Conservation (phyloP, 164 flowering plant species). For the Macadamia tetraphylla region DNA sequence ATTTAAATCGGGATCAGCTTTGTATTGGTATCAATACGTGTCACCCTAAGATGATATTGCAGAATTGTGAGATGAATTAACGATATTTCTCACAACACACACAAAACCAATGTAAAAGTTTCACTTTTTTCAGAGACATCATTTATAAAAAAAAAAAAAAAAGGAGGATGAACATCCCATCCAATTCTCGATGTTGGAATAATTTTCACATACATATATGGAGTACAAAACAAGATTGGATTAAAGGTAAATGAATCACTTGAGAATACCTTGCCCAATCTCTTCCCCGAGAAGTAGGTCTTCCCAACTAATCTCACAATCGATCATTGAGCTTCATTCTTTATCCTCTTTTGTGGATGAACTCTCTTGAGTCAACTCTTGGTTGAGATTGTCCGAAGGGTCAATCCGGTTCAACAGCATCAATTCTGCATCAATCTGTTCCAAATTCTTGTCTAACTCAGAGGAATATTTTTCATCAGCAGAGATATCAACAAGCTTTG, state of each 20-base stretch:
- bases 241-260: neutral
- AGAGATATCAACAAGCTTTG: constrained; percentile 64
- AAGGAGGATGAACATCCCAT: too few species aligned
- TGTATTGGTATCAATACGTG: too few species aligned
- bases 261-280: constrained; percentile 61
- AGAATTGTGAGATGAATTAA: too few species aligned
- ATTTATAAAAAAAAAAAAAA: neutral
- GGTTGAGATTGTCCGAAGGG: too few species aligned
- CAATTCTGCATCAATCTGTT: too few species aligned
- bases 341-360: constrained; percentile 35
- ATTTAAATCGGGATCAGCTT: too few species aligned
- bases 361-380: constrained; percentile 13
- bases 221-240: neutral
- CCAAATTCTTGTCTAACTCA: neutral
- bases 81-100: too few species aligned
- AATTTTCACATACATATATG: neutral
- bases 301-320: constrained; percentile 68
- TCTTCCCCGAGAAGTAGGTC: constrained; percentile 59
- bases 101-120: too few species aligned
- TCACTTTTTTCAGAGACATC: neutral
- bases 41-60: too few species aligned
- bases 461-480: constrained; percentile 4
- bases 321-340: constrained; percentile 25
- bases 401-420: too few species aligned
- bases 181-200: too few species aligned